These are phyloP conservation scores for Penicillium sp. DNA, from an alignment of 2,329 filamentous ascomycete genomes.

Conservation along the genomic window DNA sequence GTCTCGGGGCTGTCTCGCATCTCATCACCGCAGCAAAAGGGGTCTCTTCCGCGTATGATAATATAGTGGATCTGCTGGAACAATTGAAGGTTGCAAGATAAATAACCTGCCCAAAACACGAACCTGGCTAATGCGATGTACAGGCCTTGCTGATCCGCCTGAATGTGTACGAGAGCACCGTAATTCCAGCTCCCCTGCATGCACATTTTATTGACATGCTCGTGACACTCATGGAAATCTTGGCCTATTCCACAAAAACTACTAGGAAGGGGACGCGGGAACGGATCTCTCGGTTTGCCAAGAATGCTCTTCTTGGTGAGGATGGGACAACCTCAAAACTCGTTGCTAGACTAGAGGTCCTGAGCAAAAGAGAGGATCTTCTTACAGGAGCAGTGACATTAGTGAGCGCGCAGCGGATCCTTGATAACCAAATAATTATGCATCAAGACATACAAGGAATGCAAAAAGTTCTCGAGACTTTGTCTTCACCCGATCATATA, in stretches of 20 bases:
- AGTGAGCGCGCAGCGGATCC: no score
- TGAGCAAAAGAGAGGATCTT: constrained; percentile 42
- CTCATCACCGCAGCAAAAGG: constrained; percentile 44
- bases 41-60: constrained; percentile 45
- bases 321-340: constrained; percentile 40
- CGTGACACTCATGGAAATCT: constrained; percentile 43
- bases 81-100: constrained; percentile 31
- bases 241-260: constrained; percentile 43
- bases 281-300: constrained; percentile 38
- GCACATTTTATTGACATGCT: constrained; percentile 36
- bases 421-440: no score
- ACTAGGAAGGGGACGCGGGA: constrained; percentile 31
- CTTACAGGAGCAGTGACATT: constrained; percentile 37
- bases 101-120: neutral
- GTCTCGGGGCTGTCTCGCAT: constrained; percentile 37
- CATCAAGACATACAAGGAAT: no score
- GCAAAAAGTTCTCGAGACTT: no score
- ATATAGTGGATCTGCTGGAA: constrained; percentile 44
- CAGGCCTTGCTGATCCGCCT: neutral
- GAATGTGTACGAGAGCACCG: neutral
- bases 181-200: neutral
- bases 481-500: no score
- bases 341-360: constrained; percentile 37
- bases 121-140: neutral
- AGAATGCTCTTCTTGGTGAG: constrained; percentile 38